These are phyloP conservation scores for Peribolospora baueri DNA, from an alignment of 768 basidiomycete species.

Conservation along the genomic window DNA sequence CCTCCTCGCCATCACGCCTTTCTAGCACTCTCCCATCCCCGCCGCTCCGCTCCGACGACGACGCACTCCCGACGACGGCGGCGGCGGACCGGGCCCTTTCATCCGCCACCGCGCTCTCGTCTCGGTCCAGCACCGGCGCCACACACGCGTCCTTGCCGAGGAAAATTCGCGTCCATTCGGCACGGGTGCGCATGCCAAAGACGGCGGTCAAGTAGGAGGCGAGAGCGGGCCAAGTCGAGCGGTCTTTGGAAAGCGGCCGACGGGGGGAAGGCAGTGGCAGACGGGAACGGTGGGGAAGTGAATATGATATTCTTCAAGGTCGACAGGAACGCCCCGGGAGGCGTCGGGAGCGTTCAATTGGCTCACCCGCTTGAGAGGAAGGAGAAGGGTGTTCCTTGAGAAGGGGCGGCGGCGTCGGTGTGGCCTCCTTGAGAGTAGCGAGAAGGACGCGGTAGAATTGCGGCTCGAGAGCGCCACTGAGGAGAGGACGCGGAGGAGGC, in stretches of 20 bases:
- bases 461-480: conserved; percentile 7
- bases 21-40: no score
- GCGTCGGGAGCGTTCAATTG: neutral
- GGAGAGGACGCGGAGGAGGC: no score
- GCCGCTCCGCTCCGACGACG: no score
- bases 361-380: conserved; percentile 6
- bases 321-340: neutral
- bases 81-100: no score
- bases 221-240: conserved; percentile 10
- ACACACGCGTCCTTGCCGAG: conserved; percentile 24
- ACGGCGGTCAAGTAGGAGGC: conserved; percentile 33
- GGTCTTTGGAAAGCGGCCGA: conserved; percentile 3
- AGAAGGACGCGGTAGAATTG: conserved; percentile 6
- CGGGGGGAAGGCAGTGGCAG: neutral
- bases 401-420: no score
- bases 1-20: no score
- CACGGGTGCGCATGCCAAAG: conserved; percentile 35
- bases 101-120: no score
- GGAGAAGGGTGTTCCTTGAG: no score
- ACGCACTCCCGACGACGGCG: no score
- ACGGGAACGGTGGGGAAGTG: neutral
- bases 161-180: conserved; percentile 45
- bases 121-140: no score
- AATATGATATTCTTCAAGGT: neutral
- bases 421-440: no score